Evolutionary conservation across 106 monocot species (phyloP), one percentile per base, ranked within the genome.

Genomic region (Dendrobium huoshanense): DNA sequence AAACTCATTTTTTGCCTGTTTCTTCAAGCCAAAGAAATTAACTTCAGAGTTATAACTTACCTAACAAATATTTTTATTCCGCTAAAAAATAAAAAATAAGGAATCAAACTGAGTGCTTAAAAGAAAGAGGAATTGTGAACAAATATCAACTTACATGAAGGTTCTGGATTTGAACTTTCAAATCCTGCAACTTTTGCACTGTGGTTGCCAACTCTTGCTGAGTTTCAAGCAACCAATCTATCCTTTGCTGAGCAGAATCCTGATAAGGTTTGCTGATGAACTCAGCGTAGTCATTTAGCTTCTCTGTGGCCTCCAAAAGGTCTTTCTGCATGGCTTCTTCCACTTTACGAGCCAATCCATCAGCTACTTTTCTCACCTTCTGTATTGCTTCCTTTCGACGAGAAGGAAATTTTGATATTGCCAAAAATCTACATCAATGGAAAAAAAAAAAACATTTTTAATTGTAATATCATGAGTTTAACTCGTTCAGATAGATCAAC

Each of bases 261-360:
- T 85, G 79, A 51, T 98, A 98, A 18, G 98, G 98, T 75, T 91
- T 87, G 77, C 92, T 83, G 16, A 85, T 83, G 25, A 65, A 19
- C 78, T 92, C 85, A 4, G 90, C 89, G 80, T 87, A 95, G 25
- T 41, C 74, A 33, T 41, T 70, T 16, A 95, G 72, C 11, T 85
- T 88, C 43, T 91, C 80, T 8, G 80, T 79, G n/a, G 87, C 80
- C 9, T 77, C 83, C 29, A 61, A 25, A 18, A 98, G 84, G 79
- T 98, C 98, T 65, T 87, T 85, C 75, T 90, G 80, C 91, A 98
- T 98, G 25, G 98, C 95, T 48, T 91, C 86, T 41, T 91, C 91
- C 41, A 95, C 88, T 67, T 92, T 89, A 3, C 55, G 29, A 20
- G 87, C 83, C 73, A 98, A 88, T 17, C 83, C 79, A 79, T 95